Conservation (phyloP, 2,329 filamentous ascomycete genomes). For the Fonsecaea erecta region DNA sequence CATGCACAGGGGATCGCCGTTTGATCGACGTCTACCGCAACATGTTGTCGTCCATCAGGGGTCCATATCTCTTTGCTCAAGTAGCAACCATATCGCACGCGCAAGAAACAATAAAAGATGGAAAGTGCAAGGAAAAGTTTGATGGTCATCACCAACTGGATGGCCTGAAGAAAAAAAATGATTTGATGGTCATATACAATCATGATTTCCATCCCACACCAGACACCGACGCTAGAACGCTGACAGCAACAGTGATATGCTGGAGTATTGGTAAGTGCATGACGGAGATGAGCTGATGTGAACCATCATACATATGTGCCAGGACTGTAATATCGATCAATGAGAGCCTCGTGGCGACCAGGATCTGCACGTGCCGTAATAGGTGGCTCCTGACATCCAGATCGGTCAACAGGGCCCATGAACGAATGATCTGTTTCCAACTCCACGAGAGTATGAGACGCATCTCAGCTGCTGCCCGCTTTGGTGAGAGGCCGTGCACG, state of each 20-base stretch:
- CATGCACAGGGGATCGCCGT: neutral
- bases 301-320: neutral
- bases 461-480: neutral
- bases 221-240: constrained; percentile 21
- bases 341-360: neutral
- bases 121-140: neutral
- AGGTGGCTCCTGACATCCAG: neutral
- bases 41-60: neutral
- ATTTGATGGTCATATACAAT: neutral
- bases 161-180: neutral
- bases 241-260: neutral
- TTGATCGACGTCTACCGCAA: neutral
- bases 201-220: too few species aligned
- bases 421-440: neutral
- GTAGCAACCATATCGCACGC: neutral
- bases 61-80: neutral
- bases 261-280: neutral
- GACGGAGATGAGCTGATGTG: neutral
- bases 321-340: neutral
- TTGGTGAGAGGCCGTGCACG: neutral
- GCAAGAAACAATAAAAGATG: neutral
- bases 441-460: neutral
- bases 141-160: neutral
- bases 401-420: neutral
- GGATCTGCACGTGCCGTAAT: neutral